Evolutionary conservation across 2,329 filamentous ascomycete genomes (phyloP).

Genomic region (Lizonia empirigonia): DNA sequence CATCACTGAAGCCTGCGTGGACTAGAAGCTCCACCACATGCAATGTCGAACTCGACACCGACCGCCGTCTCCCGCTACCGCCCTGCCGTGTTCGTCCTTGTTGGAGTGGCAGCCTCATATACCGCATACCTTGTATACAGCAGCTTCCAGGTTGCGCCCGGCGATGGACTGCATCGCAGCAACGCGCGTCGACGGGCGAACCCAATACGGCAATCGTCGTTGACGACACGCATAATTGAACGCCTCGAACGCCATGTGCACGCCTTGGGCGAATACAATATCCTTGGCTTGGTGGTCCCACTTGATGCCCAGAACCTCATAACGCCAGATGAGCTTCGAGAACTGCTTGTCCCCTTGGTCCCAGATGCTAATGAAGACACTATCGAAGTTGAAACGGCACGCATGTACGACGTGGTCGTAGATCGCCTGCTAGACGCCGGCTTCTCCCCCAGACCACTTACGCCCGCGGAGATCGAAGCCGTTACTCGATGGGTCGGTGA

Average conservation of each 20-base stretch:
- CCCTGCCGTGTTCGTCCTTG: slow-evolving; percentile 60
- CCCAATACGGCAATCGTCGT: slow-evolving; percentile 35
- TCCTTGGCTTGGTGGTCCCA: slow-evolving; percentile 31
- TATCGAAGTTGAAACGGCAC: slow-evolving; percentile 27
- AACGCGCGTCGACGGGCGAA: slow-evolving; percentile 67
- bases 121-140: slow-evolving; percentile 65
- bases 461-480: slow-evolving; percentile 25
- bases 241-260: slow-evolving; percentile 28
- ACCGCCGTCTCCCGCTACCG: slow-evolving; percentile 48
- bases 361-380: slow-evolving; percentile 28
- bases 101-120: slow-evolving; percentile 62
- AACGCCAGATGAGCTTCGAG: slow-evolving; percentile 27
- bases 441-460: slow-evolving; percentile 28
- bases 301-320: slow-evolving; percentile 34
- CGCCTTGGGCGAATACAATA: slow-evolving; percentile 33
- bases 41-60: slow-evolving; percentile 42
- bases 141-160: slow-evolving; percentile 40
- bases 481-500: slow-evolving; percentile 27
- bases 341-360: slow-evolving; percentile 24
- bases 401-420: slow-evolving; percentile 40
- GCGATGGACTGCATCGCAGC: slow-evolving; percentile 62
- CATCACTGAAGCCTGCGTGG: not conserved
- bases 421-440: slow-evolving; percentile 34
- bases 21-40: slow-evolving; percentile 6
- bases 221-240: slow-evolving; percentile 22